These are phyloP conservation scores for Rhazya stricta DNA, from an alignment of 257 asterid genomes.

Conservation along the genomic window DNA sequence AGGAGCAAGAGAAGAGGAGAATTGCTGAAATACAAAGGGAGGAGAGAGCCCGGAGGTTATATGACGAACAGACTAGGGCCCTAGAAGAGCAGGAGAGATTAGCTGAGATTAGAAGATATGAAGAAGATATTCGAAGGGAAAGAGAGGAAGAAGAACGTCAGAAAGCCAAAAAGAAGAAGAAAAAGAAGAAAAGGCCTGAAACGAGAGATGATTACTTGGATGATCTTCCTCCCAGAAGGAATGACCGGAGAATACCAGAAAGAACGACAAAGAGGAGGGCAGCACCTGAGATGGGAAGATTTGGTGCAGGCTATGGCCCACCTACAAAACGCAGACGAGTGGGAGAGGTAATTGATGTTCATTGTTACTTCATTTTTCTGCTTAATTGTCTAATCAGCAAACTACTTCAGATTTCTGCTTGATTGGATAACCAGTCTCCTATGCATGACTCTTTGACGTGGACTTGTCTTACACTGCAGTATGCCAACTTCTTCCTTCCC, in stretches of 20 bases:
- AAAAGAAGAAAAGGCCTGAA: conserved; percentile 65
- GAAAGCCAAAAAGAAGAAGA: conserved; percentile 69
- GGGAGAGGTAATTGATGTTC: conserved; percentile 69
- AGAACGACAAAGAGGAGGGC: conserved; percentile 52
- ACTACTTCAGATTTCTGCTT: background rate
- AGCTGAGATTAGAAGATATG: conserved; percentile 54
- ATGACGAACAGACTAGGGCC: conserved; percentile 46
- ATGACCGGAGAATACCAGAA: conserved; percentile 68
- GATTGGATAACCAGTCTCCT: background rate
- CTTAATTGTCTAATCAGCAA: too few relatives aligned
- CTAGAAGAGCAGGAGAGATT: conserved; percentile 60
- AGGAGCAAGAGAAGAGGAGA: conserved; percentile 57
- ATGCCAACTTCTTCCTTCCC: background rate
- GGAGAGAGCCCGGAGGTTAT: conserved; percentile 50
- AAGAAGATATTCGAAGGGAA: conserved; percentile 72
- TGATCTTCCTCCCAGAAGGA: conserved; percentile 62
- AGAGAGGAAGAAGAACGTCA: conserved; percentile 86
- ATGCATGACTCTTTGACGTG: background rate
- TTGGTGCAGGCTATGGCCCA: conserved; percentile 46
- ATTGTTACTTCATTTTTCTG: background rate
- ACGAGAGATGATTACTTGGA: conserved; percentile 59
- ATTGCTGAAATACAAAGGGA: conserved; percentile 46
- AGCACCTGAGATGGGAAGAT: conserved; percentile 47
- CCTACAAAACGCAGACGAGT: conserved; percentile 81
- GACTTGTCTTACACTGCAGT: background rate